phyloP scores from a whole-genome alignment of 257 asterid genomes.

The Nicotiana tabacum region DNA sequence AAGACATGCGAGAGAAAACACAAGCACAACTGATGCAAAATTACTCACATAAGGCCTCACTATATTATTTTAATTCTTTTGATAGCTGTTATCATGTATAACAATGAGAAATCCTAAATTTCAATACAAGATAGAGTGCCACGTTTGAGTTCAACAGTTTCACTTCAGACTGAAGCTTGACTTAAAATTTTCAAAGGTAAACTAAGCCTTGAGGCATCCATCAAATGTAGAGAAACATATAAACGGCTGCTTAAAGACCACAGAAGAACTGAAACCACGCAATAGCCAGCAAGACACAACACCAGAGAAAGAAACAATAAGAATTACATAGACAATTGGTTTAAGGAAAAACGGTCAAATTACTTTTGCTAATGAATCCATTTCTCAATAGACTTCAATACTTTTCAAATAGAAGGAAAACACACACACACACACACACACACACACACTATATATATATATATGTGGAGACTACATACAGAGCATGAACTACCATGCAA shows the following conservation, averaged over 20 bases:
- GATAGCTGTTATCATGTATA: neutral
- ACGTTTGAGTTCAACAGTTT: neutral
- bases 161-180: neutral
- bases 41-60: neutral
- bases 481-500: neutral
- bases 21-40: conserved; percentile 5
- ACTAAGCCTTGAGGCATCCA: neutral
- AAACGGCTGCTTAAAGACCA: neutral
- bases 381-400: neutral
- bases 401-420: neutral
- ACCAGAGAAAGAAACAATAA: neutral
- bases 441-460: too few relatives aligned
- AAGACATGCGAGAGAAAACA: neutral
- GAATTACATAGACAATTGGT: neutral
- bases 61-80: too few relatives aligned
- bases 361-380: neutral
- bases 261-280: neutral
- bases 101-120: neutral
- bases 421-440: too few relatives aligned
- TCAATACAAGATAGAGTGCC: neutral
- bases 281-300: neutral
- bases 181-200: neutral
- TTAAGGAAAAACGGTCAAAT: neutral
- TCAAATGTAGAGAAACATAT: neutral
- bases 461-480: neutral